Evolutionary conservation across 2,329 filamentous ascomycete genomes (phyloP).

Genomic region (Aphanoascus verrucosus): DNA sequence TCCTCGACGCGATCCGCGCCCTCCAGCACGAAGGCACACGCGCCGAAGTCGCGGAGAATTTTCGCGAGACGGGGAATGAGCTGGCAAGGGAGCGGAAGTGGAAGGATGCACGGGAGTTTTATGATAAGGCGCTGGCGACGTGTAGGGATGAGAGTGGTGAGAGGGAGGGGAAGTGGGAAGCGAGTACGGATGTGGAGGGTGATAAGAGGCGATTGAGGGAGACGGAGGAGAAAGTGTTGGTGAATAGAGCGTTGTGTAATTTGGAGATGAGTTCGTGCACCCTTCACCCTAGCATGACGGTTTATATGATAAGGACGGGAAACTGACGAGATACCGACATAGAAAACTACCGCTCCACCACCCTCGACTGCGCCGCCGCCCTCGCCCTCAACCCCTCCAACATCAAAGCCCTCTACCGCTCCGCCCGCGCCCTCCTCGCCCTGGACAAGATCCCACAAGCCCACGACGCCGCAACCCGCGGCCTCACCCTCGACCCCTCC

Average conservation of each 20-base stretch:
- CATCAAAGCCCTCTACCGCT: slow-evolving; percentile 85
- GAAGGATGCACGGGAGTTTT: slow-evolving; percentile 81
- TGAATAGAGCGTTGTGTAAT: slow-evolving; percentile 84
- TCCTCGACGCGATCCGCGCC: slow-evolving; percentile 77
- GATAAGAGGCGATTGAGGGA: slow-evolving; percentile 53
- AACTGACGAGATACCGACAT: slow-evolving; percentile 6
- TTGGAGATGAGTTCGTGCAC: slow-evolving; percentile 57
- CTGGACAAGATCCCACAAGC: slow-evolving; percentile 73
- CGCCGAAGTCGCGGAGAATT: slow-evolving; percentile 68
- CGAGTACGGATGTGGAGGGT: slow-evolving; percentile 44
- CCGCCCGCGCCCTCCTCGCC: slow-evolving; percentile 63
- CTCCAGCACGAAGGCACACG: slow-evolving; percentile 87
- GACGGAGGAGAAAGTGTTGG: slow-evolving; percentile 64
- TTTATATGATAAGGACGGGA: background rate
- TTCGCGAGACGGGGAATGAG: slow-evolving; percentile 89
- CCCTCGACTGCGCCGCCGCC: slow-evolving; percentile 69
- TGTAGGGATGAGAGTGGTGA: slow-evolving; percentile 39
- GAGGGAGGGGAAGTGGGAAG: slow-evolving; percentile 32
- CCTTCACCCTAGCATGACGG: background rate
- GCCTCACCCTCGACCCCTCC: slow-evolving; percentile 57
- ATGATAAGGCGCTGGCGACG: slow-evolving; percentile 71
- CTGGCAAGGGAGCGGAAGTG: slow-evolving; percentile 63
- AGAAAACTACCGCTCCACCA: slow-evolving; percentile 81
- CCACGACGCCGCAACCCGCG: slow-evolving; percentile 63
- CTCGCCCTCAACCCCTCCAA: slow-evolving; percentile 70